Percentiles rank a stretch among this genome's conserved stretches.
phyloP scores from a whole-genome alignment of 176 grass and related monocot species.

The Tillandsia leiboldiana region DNA sequence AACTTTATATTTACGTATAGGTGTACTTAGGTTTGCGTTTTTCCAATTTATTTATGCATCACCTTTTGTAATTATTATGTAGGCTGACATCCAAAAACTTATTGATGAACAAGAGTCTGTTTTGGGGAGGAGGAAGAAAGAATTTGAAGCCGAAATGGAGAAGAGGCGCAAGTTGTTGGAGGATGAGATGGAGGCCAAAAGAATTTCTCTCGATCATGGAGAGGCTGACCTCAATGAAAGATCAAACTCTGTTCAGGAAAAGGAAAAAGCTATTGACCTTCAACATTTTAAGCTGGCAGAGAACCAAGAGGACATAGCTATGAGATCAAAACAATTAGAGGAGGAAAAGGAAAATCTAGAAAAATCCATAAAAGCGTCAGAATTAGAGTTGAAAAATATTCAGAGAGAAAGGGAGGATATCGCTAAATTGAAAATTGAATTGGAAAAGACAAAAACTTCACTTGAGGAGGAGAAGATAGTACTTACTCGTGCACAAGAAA shows the following conservation, averaged over 20 bases:
- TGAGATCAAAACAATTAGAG: conserved; percentile 41
- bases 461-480: conserved; percentile 55
- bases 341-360: conserved; percentile 36
- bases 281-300: conserved; percentile 33
- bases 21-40: neutral
- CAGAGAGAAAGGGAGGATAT: conserved; percentile 52
- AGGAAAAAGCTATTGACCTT: conserved; percentile 28
- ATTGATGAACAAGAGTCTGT: conserved; percentile 41
- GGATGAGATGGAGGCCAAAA: conserved; percentile 31
- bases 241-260: conserved; percentile 28
- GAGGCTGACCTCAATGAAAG: conserved; percentile 42
- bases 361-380: conserved; percentile 24
- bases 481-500: conserved; percentile 40
- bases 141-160: conserved; percentile 64
- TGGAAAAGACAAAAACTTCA: conserved; percentile 54
- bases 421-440: conserved; percentile 42
- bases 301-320: conserved; percentile 45
- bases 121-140: conserved; percentile 38
- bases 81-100: conserved; percentile 74
- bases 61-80: conserved; percentile 11
- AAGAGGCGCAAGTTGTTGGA: conserved; percentile 40
- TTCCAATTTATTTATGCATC: neutral
- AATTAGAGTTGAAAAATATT: conserved; percentile 21
- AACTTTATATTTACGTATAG: neutral
- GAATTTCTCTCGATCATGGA: conserved; percentile 31